phyloP scores from a whole-genome alignment of 2,329 filamentous ascomycete species.

The Colletotrichum shisoi region DNA sequence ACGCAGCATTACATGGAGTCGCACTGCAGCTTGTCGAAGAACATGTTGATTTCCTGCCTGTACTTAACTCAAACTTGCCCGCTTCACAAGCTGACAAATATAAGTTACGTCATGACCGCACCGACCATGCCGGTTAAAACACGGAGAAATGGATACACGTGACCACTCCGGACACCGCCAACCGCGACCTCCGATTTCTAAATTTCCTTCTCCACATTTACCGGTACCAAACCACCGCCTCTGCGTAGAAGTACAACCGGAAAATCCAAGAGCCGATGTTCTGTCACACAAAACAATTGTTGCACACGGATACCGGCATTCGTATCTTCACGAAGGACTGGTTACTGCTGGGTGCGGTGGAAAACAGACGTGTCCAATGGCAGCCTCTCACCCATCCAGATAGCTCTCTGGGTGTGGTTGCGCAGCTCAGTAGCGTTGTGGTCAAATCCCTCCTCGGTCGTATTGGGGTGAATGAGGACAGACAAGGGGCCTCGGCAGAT shows the following conservation, averaged over 20 bases:
- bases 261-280: not conserved
- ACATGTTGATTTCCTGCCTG: not conserved
- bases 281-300: not conserved
- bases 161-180: not conserved
- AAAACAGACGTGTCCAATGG: slow-evolving; percentile 60
- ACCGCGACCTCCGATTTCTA: not conserved
- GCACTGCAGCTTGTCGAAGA: not conserved
- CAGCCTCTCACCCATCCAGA: slow-evolving; percentile 75
- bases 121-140: not conserved
- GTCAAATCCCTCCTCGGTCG: slow-evolving; percentile 55
- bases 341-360: not conserved
- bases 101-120: slow-evolving; percentile 19
- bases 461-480: slow-evolving; percentile 84
- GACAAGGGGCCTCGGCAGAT: slow-evolving; percentile 83
- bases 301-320: not conserved
- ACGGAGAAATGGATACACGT: not conserved
- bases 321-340: not conserved
- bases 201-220: not conserved
- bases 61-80: not conserved
- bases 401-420: slow-evolving; percentile 73
- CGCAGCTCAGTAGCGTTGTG: slow-evolving; percentile 50
- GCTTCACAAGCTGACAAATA: slow-evolving; percentile 16
- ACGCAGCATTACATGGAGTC: not conserved
- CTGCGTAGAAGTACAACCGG: not conserved
- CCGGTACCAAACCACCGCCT: not conserved